Base-by-base conservation (phyloP, 768 basidiomycete genomes). In the Tylopilus vinaceipallidus region DNA sequence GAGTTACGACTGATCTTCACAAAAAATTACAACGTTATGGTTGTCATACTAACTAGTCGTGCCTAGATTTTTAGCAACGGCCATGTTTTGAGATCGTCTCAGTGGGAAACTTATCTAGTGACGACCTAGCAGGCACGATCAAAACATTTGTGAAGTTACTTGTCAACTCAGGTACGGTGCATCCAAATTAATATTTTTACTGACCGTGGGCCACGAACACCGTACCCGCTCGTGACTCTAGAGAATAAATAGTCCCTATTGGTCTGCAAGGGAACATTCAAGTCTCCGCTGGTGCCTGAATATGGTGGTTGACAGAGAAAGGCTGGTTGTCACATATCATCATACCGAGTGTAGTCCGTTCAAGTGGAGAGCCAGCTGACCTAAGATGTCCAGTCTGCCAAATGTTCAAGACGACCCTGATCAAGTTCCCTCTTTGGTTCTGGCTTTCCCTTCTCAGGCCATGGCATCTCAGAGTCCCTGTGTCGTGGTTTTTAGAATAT, bases 41-140 rank as follows among this genome's bases (percentile, higher is more conserved):
- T 30, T 36, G 43, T 10, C 22, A 22, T 19, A 17, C 20, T 14
- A n/a, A n/a, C n/a, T n/a, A n/a, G n/a, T n/a, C n/a, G n/a, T 20
- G 11, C 36, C 43, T 24, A 29, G 34, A 43, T 42, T 16, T 29
- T 16, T 7, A 42, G 12, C 32, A 32, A 32, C 19, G 12, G 19
- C 42, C 34, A 32, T 34, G 37, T 24, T n/a, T 1, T 13, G 6
- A 43, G 37, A 37, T 22, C n/a, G 14, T 35, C 42, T 32, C 11
- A 8, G 47, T 44, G 27, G 37, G 35, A 41, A 42, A 33, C 19
- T 38, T 6, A 2, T 32, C 33, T 24, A 59, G 54, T 49, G 12
- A 32, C 46, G 10, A 46, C n/a, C 27, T 5, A 34, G 46, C 48
- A 60, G 52, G 60, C 39, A 64, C 50, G 19, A 50, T 49, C 58